Conservation (phyloP, 106 monocot species). For the Triglochin maritima region DNA sequence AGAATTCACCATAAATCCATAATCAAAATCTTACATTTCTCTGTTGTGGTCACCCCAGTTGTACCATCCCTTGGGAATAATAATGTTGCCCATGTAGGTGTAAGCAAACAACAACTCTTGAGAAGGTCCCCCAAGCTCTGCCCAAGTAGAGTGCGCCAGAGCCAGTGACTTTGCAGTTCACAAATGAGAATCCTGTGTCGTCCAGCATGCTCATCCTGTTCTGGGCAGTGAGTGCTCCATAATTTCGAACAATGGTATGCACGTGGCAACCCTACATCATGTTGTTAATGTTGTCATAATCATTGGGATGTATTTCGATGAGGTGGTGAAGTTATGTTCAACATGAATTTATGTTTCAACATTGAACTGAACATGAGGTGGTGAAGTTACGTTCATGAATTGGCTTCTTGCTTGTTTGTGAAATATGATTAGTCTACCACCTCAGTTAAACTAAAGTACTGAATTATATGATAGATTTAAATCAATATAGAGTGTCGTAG, state of each 20-base stretch:
- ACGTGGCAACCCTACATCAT: slow-evolving; percentile 54
- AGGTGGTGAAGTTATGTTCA: too few relatives aligned
- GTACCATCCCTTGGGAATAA: slow-evolving; percentile 73
- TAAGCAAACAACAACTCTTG: slow-evolving; percentile 88
- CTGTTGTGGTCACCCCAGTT: slow-evolving; percentile 90
- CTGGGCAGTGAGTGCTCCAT: slow-evolving; percentile 85
- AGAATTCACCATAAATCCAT: too few relatives aligned
- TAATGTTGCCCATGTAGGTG: slow-evolving; percentile 90
- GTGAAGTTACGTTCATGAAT: too few relatives aligned
- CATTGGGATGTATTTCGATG: too few relatives aligned
- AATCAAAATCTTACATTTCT: slow-evolving; percentile 75
- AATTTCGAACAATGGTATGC: slow-evolving; percentile 68
- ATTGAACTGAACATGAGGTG: too few relatives aligned
- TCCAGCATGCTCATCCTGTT: slow-evolving; percentile 74
- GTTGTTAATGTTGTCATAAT: too few relatives aligned
- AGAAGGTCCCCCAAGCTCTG: slow-evolving; percentile 85
- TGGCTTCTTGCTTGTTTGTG: too few relatives aligned
- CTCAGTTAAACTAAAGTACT: too few relatives aligned
- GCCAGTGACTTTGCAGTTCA: slow-evolving; percentile 85
- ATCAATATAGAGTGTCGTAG: too few relatives aligned
- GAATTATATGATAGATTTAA: too few relatives aligned
- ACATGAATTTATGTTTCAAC: too few relatives aligned
- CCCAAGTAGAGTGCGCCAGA: slow-evolving; percentile 83
- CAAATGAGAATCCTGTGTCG: slow-evolving; percentile 92
- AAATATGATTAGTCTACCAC: too few relatives aligned